Conservation (phyloP, 1,284 basidiomycete species). For the Puccinia coronata region DNA sequence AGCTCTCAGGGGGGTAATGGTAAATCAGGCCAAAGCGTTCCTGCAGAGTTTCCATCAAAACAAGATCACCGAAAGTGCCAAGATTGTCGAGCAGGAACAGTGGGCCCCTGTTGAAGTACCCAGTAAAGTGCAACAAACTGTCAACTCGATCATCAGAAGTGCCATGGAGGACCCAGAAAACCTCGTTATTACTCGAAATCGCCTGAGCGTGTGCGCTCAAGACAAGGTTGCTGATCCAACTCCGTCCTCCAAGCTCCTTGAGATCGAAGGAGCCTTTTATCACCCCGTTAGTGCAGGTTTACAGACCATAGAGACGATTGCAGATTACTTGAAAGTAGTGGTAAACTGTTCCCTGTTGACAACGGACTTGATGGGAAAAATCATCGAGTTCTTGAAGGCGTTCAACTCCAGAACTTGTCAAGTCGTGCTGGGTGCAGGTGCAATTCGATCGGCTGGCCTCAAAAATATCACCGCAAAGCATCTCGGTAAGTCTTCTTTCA, state of each 20-base stretch:
- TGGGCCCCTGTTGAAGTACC: conserved; percentile 81
- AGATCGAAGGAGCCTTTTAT: conserved; percentile 79
- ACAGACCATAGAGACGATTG: conserved; percentile 72
- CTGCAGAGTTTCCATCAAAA: conserved; percentile 80
- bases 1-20: conserved; percentile 76
- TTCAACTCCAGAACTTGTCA: conserved; percentile 99
- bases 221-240: conserved; percentile 45
- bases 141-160: conserved; percentile 73
- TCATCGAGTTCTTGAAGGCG: conserved; percentile 91
- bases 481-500: conserved; percentile 67
- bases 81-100: conserved; percentile 85
- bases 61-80: conserved; percentile 79
- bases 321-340: conserved; percentile 85
- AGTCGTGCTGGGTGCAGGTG: conserved; percentile 94
- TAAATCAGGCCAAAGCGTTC: conserved; percentile 81
- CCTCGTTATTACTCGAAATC: conserved; percentile 60
- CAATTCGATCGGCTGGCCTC: conserved; percentile 93
- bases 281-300: conserved; percentile 83
- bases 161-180: conserved; percentile 79
- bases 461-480: conserved; percentile 99
- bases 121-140: conserved; percentile 68
- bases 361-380: conserved; percentile 87
- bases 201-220: conserved; percentile 31
- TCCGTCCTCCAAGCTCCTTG: conserved; percentile 69
- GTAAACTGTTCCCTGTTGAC: conserved; percentile 84